Percentiles rank a stretch among this genome's conserved stretches.
These are phyloP conservation scores for Asterella californica DNA, from an alignment of 225 moss, liverwort and hornwort genomes.

Conservation along the genomic window DNA sequence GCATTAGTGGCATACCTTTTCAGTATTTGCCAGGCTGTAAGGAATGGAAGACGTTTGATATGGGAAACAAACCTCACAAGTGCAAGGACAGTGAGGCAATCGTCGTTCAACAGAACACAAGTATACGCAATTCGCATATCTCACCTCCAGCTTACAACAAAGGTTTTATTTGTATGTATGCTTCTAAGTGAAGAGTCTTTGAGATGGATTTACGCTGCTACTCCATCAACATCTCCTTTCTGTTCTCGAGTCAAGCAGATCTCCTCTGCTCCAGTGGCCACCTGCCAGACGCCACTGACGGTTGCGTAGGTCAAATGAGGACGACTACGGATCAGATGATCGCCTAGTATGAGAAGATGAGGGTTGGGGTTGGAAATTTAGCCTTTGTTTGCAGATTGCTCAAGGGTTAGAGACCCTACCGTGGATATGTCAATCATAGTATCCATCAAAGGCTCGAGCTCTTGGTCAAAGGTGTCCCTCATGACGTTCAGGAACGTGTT, in stretches of 20 bases:
- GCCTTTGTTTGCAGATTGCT: not conserved
- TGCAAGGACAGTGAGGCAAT: too few relatives aligned
- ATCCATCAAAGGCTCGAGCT: conserved; percentile 53
- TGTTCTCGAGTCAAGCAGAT: conserved; percentile 71
- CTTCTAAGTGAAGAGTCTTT: not conserved
- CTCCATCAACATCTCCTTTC: conserved; percentile 73
- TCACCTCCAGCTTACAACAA: not conserved
- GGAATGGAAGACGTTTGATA: not conserved
- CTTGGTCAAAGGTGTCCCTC: conserved; percentile 59
- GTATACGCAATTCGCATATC: not conserved
- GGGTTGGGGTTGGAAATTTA: not conserved
- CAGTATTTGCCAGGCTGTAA: not conserved
- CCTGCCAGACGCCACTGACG: conserved; percentile 28
- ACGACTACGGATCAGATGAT: too few relatives aligned
- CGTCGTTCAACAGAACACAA: too few relatives aligned
- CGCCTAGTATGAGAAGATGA: not conserved
- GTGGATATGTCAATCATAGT: conserved; percentile 70
- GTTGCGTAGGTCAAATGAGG: not conserved
- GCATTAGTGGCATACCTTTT: not conserved
- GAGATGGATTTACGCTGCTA: conserved; percentile 51
- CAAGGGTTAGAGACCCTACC: conserved; percentile 27
- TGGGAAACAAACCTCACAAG: too few relatives aligned
- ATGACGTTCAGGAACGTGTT: conserved; percentile 67
- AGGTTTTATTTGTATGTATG: not conserved
- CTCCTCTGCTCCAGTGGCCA: conserved; percentile 62